Conservation (phyloP, 2,329 filamentous ascomycete species). For the Pseudomassariella vexata region DNA sequence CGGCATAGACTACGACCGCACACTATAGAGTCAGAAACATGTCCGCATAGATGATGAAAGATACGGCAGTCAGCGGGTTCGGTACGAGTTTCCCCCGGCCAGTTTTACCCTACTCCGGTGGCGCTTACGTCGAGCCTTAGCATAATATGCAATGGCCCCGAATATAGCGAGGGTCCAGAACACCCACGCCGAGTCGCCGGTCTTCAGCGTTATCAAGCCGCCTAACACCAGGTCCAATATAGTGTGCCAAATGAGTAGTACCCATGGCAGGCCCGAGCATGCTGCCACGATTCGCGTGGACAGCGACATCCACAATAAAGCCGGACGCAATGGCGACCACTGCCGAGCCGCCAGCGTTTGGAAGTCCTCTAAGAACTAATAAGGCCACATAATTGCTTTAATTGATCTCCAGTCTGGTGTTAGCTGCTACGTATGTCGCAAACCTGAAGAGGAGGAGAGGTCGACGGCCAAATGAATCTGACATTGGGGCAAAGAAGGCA, state of each 20-base stretch:
- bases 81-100: background rate
- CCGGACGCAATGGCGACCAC: background rate
- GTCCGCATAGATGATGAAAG: no score
- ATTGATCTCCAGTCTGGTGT: background rate
- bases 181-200: background rate
- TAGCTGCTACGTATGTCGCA: background rate
- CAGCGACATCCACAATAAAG: background rate
- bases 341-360: background rate
- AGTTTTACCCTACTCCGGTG: background rate
- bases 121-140: background rate
- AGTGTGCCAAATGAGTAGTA: background rate
- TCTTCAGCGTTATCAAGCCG: background rate
- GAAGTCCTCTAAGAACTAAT: background rate
- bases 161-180: background rate
- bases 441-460: background rate
- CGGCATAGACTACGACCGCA: background rate
- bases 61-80: background rate
- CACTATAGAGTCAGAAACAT: background rate
- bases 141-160: background rate
- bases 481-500: conserved; percentile 4
- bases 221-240: background rate
- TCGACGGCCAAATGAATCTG: background rate
- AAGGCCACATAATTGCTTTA: background rate
- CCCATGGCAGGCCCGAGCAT: conserved; percentile 1
- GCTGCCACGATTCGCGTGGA: no score